Evolutionary conservation across 192 early-diverging fungal species (phyloP).

Genomic region (Entophlyctis helioformis): DNA sequence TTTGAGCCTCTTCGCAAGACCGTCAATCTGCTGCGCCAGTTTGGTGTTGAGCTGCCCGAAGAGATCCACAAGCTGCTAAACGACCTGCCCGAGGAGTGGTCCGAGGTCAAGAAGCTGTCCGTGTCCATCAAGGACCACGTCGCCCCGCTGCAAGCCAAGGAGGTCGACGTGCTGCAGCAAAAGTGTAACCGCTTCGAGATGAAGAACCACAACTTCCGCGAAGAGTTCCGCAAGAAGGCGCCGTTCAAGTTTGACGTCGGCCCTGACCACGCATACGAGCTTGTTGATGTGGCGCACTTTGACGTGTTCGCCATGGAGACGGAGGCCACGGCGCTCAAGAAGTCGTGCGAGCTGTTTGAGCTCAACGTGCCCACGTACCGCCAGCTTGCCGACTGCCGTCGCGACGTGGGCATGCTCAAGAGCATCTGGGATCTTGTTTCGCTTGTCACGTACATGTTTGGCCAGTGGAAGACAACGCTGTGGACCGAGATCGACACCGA

Average conservation of each 20-base stretch:
- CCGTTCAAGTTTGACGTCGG: slow-evolving; percentile 57
- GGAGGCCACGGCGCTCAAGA: slow-evolving; percentile 38
- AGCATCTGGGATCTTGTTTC: slow-evolving; percentile 52
- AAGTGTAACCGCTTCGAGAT: slow-evolving; percentile 58
- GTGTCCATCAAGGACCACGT: slow-evolving; percentile 48
- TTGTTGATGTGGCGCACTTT: slow-evolving; percentile 37
- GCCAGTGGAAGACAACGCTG: slow-evolving; percentile 44
- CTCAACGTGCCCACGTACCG: slow-evolving; percentile 47
- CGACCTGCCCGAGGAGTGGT: slow-evolving; percentile 55
- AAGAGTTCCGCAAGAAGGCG: slow-evolving; percentile 57
- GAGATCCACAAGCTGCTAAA: slow-evolving; percentile 54
- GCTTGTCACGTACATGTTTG: slow-evolving; percentile 49
- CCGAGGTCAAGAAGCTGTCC: slow-evolving; percentile 50
- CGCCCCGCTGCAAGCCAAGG: slow-evolving; percentile 50
- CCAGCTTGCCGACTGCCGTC: slow-evolving; percentile 44
- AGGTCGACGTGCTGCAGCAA: slow-evolving; percentile 53
- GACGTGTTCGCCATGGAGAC: slow-evolving; percentile 48
- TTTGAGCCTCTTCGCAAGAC: slow-evolving; percentile 57
- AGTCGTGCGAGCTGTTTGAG: slow-evolving; percentile 54
- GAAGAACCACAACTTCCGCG: slow-evolving; percentile 49
- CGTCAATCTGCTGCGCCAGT: slow-evolving; percentile 46
- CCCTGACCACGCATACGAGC: slow-evolving; percentile 28
- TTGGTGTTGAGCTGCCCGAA: slow-evolving; percentile 53
- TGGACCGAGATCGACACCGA: slow-evolving; percentile 58
- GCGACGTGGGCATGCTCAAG: slow-evolving; percentile 52